Base-by-base conservation (phyloP, 2,329 filamentous ascomycete genomes). In the Davidsoniella virescens region DNA sequence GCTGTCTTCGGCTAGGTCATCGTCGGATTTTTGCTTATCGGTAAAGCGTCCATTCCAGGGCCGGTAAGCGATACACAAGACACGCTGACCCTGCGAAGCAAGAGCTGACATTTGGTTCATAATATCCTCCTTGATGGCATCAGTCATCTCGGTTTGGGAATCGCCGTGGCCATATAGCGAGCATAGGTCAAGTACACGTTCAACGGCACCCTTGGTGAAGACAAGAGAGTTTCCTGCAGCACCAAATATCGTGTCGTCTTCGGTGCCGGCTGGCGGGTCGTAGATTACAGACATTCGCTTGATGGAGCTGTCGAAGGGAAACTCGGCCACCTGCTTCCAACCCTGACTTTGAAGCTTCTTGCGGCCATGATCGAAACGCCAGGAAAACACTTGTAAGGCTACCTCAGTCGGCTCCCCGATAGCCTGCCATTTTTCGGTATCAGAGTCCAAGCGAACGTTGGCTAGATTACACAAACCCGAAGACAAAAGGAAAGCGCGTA, bases 251-350 rank as follows among this genome's bases (percentile, higher is more conserved):
- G 60, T 64, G 8, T 60, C 60, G 2, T 60, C 62, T 36, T 70
- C 65, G 10, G 29, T 33, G 6, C 61, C 61, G 4, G 59, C 55
- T 1, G 72, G 72, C 5, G 64, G 64, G 44, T 75, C 69, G 63
- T 84, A 86, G 43, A 87, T 72, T 51, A 87, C 82, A 7, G 80
- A 84, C 83, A 87, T 87, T 58, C 80, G 78, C 71, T 87, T 87
- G 61, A 86, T 77, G 57, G 73, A 73, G 51, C 80, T 84, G 62
- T 87, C 82, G 59, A 87, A 88, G n/a, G 82, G 82, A 54, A 84
- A 84, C 58, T 87, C 84, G 48, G 78, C 73, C 1, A 80, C 62
- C 57, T 80, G 72, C 56, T 72, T 73, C 76, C 78, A 81, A n/a
- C 72, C 72, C 4, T 65, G 60, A 2, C 58, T 62, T 51, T 73